These are phyloP conservation scores for Knufia petricola DNA, from an alignment of 2,329 filamentous ascomycete species.

Conservation along the genomic window DNA sequence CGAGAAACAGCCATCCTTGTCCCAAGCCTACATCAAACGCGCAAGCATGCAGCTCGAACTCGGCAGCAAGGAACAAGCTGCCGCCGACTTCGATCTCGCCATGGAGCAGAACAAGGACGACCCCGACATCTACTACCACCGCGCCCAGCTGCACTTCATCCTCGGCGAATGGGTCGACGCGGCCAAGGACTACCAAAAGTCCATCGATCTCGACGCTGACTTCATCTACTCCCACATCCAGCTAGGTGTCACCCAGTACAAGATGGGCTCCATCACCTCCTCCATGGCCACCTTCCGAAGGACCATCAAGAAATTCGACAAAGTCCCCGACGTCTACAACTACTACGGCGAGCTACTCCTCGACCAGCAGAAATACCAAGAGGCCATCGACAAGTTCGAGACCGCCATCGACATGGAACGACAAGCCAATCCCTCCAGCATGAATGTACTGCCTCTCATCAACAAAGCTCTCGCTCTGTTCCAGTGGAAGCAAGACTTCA, in stretches of 20 bases:
- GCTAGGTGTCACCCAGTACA: conserved; percentile 97
- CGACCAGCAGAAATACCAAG: conserved; percentile 89
- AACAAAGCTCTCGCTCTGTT: conserved; percentile 97
- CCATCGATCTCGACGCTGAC: conserved; percentile 86
- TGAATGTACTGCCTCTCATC: conserved; percentile 95
- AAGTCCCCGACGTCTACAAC: conserved; percentile 96
- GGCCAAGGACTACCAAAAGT: conserved; percentile 98
- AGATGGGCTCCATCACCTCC: conserved; percentile 95
- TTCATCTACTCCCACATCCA: conserved; percentile 99
- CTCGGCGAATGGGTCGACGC: conserved; percentile 86
- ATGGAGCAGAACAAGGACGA: conserved; percentile 77
- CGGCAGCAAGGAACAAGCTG: conserved; percentile 75
- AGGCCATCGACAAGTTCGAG: conserved; percentile 97
- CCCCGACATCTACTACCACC: conserved; percentile 98
- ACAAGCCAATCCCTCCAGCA: conserved; percentile 81
- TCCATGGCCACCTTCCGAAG: conserved; percentile 97
- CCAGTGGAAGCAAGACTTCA: conserved; percentile 97
- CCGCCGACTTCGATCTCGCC: conserved; percentile 77
- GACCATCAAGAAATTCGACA: conserved; percentile 96
- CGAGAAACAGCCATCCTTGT: conserved; percentile 75
- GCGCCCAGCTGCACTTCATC: conserved; percentile 96
- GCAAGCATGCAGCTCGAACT: conserved; percentile 96
- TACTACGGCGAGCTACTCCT: conserved; percentile 97
- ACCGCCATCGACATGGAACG: conserved; percentile 98
- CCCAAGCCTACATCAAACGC: conserved; percentile 97